Conservation (phyloP, 2,329 filamentous ascomycete species). For the Emergomyces pasteurianus region DNA sequence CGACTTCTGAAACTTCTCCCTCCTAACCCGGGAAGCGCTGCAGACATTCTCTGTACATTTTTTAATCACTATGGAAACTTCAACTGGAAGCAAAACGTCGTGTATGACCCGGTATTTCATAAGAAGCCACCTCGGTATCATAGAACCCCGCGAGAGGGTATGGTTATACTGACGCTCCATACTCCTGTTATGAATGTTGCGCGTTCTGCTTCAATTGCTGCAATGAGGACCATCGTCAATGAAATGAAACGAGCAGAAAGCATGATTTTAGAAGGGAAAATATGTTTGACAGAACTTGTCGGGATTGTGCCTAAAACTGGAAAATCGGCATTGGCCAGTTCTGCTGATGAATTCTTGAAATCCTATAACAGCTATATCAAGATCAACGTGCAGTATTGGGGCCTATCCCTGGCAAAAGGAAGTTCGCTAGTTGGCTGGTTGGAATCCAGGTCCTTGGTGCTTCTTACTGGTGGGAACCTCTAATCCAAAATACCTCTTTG, state of each 20-base stretch:
- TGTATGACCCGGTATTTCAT: conserved; percentile 48
- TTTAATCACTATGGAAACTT: conserved; percentile 52
- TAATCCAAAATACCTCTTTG: not conserved
- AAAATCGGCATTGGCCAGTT: conserved; percentile 7
- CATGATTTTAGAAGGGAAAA: conserved; percentile 25
- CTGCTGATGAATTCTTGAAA: conserved; percentile 39
- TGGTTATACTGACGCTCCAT: conserved; percentile 53
- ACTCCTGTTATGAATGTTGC: conserved; percentile 50
- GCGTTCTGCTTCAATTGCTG: conserved; percentile 41
- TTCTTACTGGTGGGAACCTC: conserved; percentile 45
- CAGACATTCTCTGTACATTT: conserved; percentile 47
- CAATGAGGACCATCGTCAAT: conserved; percentile 38
- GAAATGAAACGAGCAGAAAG: conserved; percentile 41
- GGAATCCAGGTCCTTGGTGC: conserved; percentile 46
- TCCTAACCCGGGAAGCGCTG: conserved; percentile 22
- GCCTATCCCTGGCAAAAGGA: conserved; percentile 42
- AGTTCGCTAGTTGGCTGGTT: conserved; percentile 50
- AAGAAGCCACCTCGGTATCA: conserved; percentile 33
- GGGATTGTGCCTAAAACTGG: conserved; percentile 8
- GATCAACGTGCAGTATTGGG: conserved; percentile 56
- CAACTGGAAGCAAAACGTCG: conserved; percentile 44
- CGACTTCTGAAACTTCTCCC: conserved; percentile 47
- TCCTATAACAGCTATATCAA: conserved; percentile 45
- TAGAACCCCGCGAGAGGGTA: conserved; percentile 46
- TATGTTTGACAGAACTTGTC: conserved; percentile 37